phyloP scores from a whole-genome alignment of 2,329 filamentous ascomycete genomes.

The Orbilia javanica region DNA sequence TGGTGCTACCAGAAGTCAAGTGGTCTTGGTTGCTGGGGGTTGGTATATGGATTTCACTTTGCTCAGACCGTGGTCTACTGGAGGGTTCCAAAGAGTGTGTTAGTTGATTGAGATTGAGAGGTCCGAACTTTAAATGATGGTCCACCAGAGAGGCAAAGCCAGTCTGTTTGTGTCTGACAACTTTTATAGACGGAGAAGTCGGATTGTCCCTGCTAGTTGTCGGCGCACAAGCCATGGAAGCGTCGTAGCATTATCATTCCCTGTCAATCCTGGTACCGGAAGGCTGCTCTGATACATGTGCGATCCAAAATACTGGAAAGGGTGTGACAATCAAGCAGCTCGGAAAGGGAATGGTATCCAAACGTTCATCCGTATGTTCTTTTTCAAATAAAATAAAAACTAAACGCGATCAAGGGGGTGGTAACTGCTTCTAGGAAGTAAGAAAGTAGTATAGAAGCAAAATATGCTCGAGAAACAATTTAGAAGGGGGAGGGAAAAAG shows the following conservation, averaged over 20 bases:
- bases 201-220: conserved; percentile 50
- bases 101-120: conserved; percentile 37
- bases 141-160: conserved; percentile 42
- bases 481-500: conserved; percentile 8
- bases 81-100: conserved; percentile 34
- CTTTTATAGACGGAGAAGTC: conserved; percentile 44
- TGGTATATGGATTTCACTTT: conserved; percentile 35
- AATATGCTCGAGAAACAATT: conserved; percentile 27
- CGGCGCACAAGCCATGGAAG: conserved; percentile 51
- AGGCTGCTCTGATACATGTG: conserved; percentile 46
- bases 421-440: not conserved
- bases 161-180: conserved; percentile 32
- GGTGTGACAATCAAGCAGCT: conserved; percentile 27
- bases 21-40: conserved; percentile 47
- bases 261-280: conserved; percentile 38
- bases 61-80: conserved; percentile 29
- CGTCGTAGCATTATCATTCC: conserved; percentile 44
- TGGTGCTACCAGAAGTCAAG: conserved; percentile 55
- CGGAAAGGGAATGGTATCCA: conserved; percentile 12
- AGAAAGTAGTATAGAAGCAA: conserved; percentile 25
- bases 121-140: conserved; percentile 51
- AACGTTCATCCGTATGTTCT: not conserved
- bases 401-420: conserved; percentile 30
- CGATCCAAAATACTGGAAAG: conserved; percentile 42
- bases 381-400: conserved; percentile 20